Conservation (phyloP, 176 grass and related monocot genomes). For the Eleusine indica region DNA sequence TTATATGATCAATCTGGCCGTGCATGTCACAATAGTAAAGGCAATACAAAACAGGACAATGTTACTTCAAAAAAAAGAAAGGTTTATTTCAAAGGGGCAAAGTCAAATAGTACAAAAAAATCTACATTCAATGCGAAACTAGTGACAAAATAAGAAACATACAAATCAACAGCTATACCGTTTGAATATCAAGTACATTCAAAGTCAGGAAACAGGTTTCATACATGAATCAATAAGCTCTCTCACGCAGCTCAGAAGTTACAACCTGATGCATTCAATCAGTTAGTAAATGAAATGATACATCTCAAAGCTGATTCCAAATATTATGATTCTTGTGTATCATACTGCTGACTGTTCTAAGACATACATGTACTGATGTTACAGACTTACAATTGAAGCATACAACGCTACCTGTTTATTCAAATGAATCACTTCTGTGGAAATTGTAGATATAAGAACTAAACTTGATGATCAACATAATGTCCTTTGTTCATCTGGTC, state of each 20-base stretch:
- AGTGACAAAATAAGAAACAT: background rate
- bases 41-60: background rate
- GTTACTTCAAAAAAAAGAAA: too few relatives aligned
- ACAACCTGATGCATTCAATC: slow-evolving; percentile 17
- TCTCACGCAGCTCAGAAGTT: slow-evolving; percentile 25
- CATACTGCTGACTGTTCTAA: slow-evolving; percentile 7
- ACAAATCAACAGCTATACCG: background rate
- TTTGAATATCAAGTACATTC: background rate
- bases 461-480: background rate
- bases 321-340: slow-evolving; percentile 25
- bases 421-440: slow-evolving; percentile 25
- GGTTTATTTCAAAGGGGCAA: background rate
- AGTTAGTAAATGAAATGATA: slow-evolving; percentile 32
- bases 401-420: slow-evolving; percentile 33
- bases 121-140: background rate
- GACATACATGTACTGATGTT: slow-evolving; percentile 31
- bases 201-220: slow-evolving; percentile 1
- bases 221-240: slow-evolving; percentile 22
- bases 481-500: background rate
- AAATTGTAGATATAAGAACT: slow-evolving; percentile 33
- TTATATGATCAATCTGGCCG: background rate
- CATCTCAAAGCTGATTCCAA: slow-evolving; percentile 38
- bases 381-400: slow-evolving; percentile 35
- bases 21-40: background rate
- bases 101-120: background rate